Evolutionary conservation across 176 grass and related monocot genomes (phyloP).

Genomic region (Bolboschoenus planiculmis): DNA sequence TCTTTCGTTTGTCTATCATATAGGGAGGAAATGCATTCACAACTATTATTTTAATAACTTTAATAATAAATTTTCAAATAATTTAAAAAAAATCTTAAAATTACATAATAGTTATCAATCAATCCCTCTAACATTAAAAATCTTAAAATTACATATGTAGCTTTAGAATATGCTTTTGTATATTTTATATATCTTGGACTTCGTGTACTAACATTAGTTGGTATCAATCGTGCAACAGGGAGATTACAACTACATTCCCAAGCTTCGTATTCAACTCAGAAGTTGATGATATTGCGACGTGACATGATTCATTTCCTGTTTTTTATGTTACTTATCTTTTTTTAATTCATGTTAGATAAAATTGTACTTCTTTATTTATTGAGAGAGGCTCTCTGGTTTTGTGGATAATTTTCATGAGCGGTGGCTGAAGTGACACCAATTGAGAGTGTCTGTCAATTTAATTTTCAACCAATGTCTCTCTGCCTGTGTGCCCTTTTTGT

Average conservation of each 20-base stretch:
- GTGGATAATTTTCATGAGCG: not conserved
- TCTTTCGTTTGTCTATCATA: not conserved
- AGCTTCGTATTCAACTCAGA: constrained; percentile 61
- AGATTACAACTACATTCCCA: constrained; percentile 45
- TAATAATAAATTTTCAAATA: too few relatives aligned
- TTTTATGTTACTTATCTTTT: not conserved
- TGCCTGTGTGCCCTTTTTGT: not conserved
- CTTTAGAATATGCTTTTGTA: not conserved
- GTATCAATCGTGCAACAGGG: constrained; percentile 28
- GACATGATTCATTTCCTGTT: not conserved
- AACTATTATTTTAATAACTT: too few relatives aligned
- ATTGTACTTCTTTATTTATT: not conserved
- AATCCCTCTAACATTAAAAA: too few relatives aligned
- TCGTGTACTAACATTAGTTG: not conserved
- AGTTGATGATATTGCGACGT: constrained; percentile 35
- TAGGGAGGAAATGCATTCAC: too few relatives aligned
- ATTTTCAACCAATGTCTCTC: not conserved
- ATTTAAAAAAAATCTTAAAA: too few relatives aligned
- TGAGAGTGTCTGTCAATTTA: not conserved
- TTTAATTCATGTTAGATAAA: not conserved
- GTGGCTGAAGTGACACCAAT: not conserved
- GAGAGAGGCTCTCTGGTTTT: not conserved
- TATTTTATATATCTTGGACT: not conserved
- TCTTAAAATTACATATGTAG: too few relatives aligned
- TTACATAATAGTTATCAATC: too few relatives aligned